Base-by-base conservation (phyloP, 495 filamentous ascomycete species). In the Penicillium coffeae region DNA sequence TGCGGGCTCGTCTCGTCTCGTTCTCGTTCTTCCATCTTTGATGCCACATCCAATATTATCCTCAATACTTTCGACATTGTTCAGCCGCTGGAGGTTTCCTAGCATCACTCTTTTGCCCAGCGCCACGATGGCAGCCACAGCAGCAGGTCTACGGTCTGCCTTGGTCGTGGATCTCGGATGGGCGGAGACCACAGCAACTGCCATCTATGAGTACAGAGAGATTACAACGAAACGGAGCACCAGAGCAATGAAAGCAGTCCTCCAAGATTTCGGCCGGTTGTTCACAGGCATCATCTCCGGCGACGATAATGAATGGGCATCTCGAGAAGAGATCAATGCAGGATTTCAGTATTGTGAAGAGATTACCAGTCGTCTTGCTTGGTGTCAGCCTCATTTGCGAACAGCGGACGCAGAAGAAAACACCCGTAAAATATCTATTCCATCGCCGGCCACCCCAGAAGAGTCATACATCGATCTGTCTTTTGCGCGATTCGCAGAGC, bases 131-230 rank as follows among this genome's bases (percentile, higher is more conserved):
- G 63, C 81, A 8, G 73, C 82, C n/a, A 80, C 88, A 3, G 86
- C 84, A 25, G 89, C 90, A 8, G 93, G 93, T 3, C 72, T 90
- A 42, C 84, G 93, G 10, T 83, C 87, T 14, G 87, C 82, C 2
- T 64, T 97, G 19, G 80, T 96, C 3, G 77, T 97, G 8, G 90
- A 97, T 60, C 72, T 98, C 30, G 92, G 92, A 45, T 97, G 93
- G 93, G 77, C 78, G 34, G 94, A 96, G 62, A 92, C 89, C 0
- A 79, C 84, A 0, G 77, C 90, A 12, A 93, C 87, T 0, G 81
- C 80, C 2, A 74, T 97, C 16, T 96, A 88, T 59, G 94, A 98
- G 63, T 94, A 91, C 50, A 79, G 92, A 43, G 88, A 95, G 55
- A 77, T 96, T 4, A 61, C 68, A 19, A 77, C 78, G 22, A 74